Base-by-base conservation (phyloP, 352 stramenopile species). In the Pythium volutum region DNA sequence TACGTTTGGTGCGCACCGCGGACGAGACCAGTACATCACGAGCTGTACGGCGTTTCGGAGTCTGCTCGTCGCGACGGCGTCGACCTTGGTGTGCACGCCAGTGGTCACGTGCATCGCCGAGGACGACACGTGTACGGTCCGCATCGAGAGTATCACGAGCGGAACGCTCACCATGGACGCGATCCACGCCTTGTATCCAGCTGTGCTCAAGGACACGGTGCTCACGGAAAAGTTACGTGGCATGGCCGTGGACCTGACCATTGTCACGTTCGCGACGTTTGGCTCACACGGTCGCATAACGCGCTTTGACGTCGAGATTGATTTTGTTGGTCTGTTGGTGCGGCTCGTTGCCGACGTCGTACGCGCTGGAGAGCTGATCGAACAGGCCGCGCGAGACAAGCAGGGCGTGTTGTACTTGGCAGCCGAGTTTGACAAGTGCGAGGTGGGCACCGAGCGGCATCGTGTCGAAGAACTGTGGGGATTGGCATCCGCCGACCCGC, bases 291-390 rank as follows among this genome's bases (percentile, higher is more conserved):
- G 43, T 22, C 14, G 42, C 18, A 26, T 45, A 18, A 22, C 29
- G 31, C 54, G 27, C 2, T n/a, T 46, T n/a, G 54, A 61, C n/a
- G 27, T 14, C 6, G 54, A 61, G 22, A 11, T 47, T 7, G 42
- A 61, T 45, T 51, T 61, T 31, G 16, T 61, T 18, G 18, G 22
- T 2, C n/a, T 18, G 25, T 16, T 61, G 12, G 27, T n/a, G 12
- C 15, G 18, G n/a, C 38, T 53, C 25, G 18, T 51, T 1, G 29
- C 12, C 10, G 43, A 53, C 43, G n/a, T 31, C 1, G 11, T 15
- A 9, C 26, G 20, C 16, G 23, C 54, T 18, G 54, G 36, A 1
- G 9, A 38, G 29, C 15, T 61, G 0, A 22, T 61, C 18, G 41
- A 42, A 15, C 12, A 53, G n/a, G 41, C 54, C 5, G 47, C 47